Percentiles rank a stretch among this genome's conserved stretches.
phyloP scores from a whole-genome alignment of 805 yeast genomes.

The Barnettozyma salicaria region DNA sequence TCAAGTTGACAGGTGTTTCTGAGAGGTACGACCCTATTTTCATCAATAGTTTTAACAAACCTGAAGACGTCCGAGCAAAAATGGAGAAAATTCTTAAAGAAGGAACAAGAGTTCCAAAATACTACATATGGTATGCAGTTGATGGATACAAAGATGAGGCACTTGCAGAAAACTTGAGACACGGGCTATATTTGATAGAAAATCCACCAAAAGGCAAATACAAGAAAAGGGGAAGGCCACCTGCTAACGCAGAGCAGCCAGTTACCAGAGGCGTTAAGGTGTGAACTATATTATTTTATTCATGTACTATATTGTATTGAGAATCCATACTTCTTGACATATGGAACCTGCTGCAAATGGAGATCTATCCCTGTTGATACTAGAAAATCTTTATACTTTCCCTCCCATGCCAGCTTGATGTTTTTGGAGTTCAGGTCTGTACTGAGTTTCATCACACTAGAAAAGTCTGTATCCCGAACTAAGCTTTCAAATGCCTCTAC shows the following conservation, averaged over 20 bases:
- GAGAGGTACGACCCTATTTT: conserved; percentile 57
- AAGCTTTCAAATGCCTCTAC: conserved; percentile 46
- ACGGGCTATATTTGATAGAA: conserved; percentile 50
- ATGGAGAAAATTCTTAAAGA: conserved; percentile 57
- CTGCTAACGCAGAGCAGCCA: background rate
- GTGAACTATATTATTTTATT: background rate
- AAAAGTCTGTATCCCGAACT: conserved; percentile 48
- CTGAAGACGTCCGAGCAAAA: conserved; percentile 46
- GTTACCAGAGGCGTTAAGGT: conserved; percentile 2
- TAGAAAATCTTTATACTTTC: conserved; percentile 72
- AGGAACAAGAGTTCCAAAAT: conserved; percentile 57
- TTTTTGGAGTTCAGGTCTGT: conserved; percentile 60
- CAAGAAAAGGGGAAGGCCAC: conserved; percentile 23
- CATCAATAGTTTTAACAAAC: conserved; percentile 54
- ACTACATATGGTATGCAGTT: conserved; percentile 77
- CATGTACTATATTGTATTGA: conserved; percentile 1
- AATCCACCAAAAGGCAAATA: conserved; percentile 34
- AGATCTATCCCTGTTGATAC: conserved; percentile 67
- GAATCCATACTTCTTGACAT: conserved; percentile 48
- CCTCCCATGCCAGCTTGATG: conserved; percentile 78
- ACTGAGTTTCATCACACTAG: conserved; percentile 68
- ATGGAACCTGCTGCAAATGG: conserved; percentile 40
- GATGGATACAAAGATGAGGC: conserved; percentile 68
- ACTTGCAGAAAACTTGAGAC: conserved; percentile 58
- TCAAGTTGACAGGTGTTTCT: conserved; percentile 62